Evolutionary conservation across 352 stramenopile genomes (phyloP), one percentile per base, ranked within the genome.

Genomic region (Phytopythium kandeliae): DNA sequence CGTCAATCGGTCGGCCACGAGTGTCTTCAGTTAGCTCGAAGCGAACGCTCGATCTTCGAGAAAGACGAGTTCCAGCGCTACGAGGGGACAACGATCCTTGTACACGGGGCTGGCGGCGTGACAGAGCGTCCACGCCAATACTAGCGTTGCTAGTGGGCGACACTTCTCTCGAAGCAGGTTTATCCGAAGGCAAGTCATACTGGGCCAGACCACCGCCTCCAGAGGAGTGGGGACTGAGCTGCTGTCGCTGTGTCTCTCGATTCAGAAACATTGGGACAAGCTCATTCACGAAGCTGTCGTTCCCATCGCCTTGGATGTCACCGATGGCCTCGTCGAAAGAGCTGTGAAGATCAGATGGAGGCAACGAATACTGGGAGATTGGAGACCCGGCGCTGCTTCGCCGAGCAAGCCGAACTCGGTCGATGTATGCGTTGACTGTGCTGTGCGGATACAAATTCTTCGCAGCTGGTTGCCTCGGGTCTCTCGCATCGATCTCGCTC

Each of bases 241-340:
- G 12, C 50, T n/a, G 41, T 28, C 34, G 25, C 9, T 49, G 53
- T 15, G 58, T 21, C 10, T 13, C 31, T 30, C 33, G 51, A 17
- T 54, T 65, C 15, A 65, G 61, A 45, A 90, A 90, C 48, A 90
- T 79, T 8, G 78, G 76, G 0, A 90, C 60, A 28, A 90, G 42
- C 19, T 76, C 59, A 49, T 86, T 82, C 28, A 85, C 60, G 10
- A 89, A 73, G 34, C 65, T 72, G 31, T 79, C 69, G 21, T 75
- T 54, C 13, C 55, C 55, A 9, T 60, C 40, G 7, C 19, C 30
- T 11, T 53, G 50, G 2, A 59, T 31, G 0, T 54, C 58, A 48
- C 63, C 53, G n/a, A 81, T 60, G 31, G 59, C 85, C 17, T 77
- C 71, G 41, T 76, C 66, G 36, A 86, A 72, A 10, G 70, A 90